Percentiles rank a stretch among this genome's conserved stretches.
phyloP scores from a whole-genome alignment of 345 rosid genomes.

The Durio zibethinus region DNA sequence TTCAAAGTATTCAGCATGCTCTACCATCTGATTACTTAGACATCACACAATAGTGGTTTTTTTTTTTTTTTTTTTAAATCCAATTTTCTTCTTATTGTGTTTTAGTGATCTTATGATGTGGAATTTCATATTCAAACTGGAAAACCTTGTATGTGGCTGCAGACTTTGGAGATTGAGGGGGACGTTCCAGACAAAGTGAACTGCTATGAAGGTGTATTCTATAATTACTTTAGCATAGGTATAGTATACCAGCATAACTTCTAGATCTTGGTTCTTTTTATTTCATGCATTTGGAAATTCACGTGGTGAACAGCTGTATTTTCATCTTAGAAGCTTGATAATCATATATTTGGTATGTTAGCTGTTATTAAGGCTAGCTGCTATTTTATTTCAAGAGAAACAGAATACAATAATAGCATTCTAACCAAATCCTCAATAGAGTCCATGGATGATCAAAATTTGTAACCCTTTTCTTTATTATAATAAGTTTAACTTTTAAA shows the following conservation, averaged over 20 bases:
- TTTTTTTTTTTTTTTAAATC: neutral
- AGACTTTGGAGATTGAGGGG: conserved; percentile 68
- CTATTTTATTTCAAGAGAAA: conserved; percentile 1
- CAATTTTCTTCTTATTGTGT: neutral
- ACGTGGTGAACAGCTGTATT: neutral
- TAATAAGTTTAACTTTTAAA: neutral
- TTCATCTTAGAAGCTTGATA: neutral
- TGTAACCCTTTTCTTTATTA: neutral
- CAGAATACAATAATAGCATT: neutral
- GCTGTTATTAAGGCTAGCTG: neutral
- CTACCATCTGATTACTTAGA: neutral
- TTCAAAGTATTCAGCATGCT: neutral
- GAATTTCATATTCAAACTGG: conserved; percentile 10
- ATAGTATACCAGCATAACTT: conserved; percentile 35
- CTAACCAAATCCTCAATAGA: neutral
- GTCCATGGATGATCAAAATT: neutral
- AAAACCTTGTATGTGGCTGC: conserved; percentile 27
- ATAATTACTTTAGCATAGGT: conserved; percentile 97
- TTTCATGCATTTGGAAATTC: neutral
- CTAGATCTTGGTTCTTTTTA: neutral
- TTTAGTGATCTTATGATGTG: neutral
- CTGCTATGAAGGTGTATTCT: conserved; percentile 81
- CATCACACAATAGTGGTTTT: neutral
- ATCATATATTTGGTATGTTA: neutral
- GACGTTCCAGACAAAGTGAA: conserved; percentile 46